A percentile compares a stretch with the other conserved stretches of the same genome.
Conservation (phyloP, 1,139 yeast genomes). For the Hanseniaspora gamundiae region DNA sequence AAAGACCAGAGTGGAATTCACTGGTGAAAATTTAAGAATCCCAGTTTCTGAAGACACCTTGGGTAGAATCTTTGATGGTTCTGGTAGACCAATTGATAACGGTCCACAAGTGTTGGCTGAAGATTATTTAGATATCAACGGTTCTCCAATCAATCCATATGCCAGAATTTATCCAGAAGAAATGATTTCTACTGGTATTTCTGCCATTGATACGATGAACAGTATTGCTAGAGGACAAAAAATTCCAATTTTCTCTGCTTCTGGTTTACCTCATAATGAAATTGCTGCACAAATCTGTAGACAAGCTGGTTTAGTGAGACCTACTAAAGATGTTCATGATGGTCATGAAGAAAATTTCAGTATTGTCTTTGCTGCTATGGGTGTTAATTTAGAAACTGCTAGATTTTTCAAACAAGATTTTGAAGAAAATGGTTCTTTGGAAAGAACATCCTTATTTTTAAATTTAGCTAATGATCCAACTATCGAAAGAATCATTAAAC, state of each 20-base stretch:
- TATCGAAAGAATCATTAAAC: constrained; percentile 97
- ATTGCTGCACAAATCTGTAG: constrained; percentile 99
- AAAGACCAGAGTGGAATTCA: constrained; percentile 92
- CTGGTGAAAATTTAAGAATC: constrained; percentile 85
- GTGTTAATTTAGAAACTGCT: constrained; percentile 85
- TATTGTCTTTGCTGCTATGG: constrained; percentile 98
- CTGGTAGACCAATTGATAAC: constrained; percentile 95
- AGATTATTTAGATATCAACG: constrained; percentile 94
- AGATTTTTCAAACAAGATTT: constrained; percentile 96
- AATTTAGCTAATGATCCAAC: constrained; percentile 99
- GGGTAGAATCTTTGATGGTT: constrained; percentile 97
- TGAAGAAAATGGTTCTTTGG: constrained; percentile 97
- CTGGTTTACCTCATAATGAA: constrained; percentile 98
- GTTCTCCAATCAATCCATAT: constrained; percentile 95
- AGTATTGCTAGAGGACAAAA: constrained; percentile 99
- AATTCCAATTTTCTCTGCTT: constrained; percentile 96
- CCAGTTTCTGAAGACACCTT: constrained; percentile 95
- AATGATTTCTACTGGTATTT: constrained; percentile 97
- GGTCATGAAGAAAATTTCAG: constrained; percentile 99
- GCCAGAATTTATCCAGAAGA: constrained; percentile 99
- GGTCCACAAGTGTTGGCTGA: constrained; percentile 98
- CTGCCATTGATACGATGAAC: constrained; percentile 98
- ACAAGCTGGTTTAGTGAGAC: constrained; percentile 98
- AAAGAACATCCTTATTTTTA: constrained; percentile 90
- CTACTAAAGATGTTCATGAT: constrained; percentile 98